These are phyloP conservation scores for Picochlorum costavermella DNA, from an alignment of 139 green algal genomes.

Conservation along the genomic window DNA sequence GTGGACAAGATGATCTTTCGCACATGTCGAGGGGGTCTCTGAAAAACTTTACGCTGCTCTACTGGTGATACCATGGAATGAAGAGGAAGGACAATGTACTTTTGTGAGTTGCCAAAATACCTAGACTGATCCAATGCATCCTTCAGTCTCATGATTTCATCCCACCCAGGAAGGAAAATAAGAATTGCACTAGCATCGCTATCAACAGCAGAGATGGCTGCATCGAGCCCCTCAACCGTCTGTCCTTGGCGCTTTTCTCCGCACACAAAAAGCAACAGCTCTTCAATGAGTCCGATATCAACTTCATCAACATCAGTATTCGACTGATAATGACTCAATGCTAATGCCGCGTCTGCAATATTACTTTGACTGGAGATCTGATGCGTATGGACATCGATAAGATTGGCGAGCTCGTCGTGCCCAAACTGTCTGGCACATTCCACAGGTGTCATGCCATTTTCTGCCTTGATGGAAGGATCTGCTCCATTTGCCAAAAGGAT, in stretches of 20 bases:
- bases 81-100: slow-evolving; percentile 51
- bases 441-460: slow-evolving; percentile 35
- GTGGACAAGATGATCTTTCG: slow-evolving; percentile 78
- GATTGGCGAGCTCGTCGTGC: slow-evolving; percentile 25
- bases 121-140: slow-evolving; percentile 41
- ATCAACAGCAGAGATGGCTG: neutral
- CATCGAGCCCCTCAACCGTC: neutral
- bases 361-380: slow-evolving; percentile 13
- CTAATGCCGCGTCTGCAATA: slow-evolving; percentile 24
- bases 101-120: slow-evolving; percentile 15
- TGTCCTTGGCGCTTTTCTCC: slow-evolving; percentile 23
- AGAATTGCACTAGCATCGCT: slow-evolving; percentile 49
- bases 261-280: slow-evolving; percentile 37
- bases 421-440: slow-evolving; percentile 55
- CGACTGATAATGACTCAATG: slow-evolving; percentile 33
- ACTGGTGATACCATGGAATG: slow-evolving; percentile 63
- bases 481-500: slow-evolving; percentile 59
- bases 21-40: slow-evolving; percentile 40
- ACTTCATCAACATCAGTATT: slow-evolving; percentile 47
- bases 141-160: slow-evolving; percentile 70
- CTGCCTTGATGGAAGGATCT: slow-evolving; percentile 25
- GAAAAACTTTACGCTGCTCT: slow-evolving; percentile 61
- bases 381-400: slow-evolving; percentile 23
- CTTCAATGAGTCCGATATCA: slow-evolving; percentile 38
- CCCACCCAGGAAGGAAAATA: slow-evolving; percentile 77